Conservation (phyloP, 495 filamentous ascomycete species). For the Pyronema omphalodes region DNA sequence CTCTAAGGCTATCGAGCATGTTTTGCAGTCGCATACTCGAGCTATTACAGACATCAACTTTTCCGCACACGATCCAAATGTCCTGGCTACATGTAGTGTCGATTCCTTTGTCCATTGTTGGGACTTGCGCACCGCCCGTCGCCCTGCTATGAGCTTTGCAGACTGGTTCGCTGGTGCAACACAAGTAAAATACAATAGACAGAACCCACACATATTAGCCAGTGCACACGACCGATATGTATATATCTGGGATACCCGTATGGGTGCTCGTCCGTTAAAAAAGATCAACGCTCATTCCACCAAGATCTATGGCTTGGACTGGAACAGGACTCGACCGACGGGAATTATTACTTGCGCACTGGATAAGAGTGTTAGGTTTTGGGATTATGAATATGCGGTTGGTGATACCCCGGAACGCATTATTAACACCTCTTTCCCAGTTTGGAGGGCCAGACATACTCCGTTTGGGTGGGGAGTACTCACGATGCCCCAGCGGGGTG, state of each 20-base stretch:
- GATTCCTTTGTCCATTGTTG: conserved; percentile 89
- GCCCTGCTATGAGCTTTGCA: conserved; percentile 62
- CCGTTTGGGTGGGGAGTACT: conserved; percentile 76
- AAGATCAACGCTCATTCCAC: conserved; percentile 82
- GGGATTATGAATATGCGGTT: conserved; percentile 48
- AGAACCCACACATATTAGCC: conserved; percentile 66
- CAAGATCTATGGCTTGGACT: conserved; percentile 91
- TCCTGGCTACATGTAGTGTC: conserved; percentile 76
- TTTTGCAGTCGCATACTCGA: conserved; percentile 72
- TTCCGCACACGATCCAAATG: conserved; percentile 75
- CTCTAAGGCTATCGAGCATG: conserved; percentile 61
- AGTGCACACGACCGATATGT: conserved; percentile 77
- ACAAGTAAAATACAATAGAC: conserved; percentile 88
- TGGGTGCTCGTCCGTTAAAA: conserved; percentile 55
- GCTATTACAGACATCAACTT: conserved; percentile 97
- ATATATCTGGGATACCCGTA: conserved; percentile 79
- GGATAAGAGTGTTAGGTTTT: conserved; percentile 85
- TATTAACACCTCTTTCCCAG: conserved; percentile 66
- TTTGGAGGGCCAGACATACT: conserved; percentile 86
- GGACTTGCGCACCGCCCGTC: conserved; percentile 64
- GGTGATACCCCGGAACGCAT: conserved; percentile 49
- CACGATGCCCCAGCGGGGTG: conserved; percentile 81
- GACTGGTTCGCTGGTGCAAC: conserved; percentile 93
- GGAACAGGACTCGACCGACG: conserved; percentile 58
- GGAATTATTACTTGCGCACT: conserved; percentile 72